Percentiles rank a stretch among this genome's conserved stretches.
Evolutionary conservation across 2,329 filamentous ascomycete genomes (phyloP).

Genomic region (Emmonsia crescens): DNA sequence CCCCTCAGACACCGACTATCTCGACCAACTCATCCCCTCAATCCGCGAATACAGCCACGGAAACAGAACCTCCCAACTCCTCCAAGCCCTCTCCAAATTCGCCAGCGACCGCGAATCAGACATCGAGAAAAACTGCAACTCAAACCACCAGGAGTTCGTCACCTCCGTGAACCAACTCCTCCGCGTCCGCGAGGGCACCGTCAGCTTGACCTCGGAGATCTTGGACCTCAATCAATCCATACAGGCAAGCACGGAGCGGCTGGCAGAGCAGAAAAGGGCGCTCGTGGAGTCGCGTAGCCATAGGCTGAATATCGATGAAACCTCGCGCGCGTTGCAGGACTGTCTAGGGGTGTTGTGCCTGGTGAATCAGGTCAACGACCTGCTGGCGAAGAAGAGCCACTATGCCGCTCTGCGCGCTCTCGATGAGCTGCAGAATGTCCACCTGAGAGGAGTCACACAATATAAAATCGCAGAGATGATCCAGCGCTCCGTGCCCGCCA

Average conservation of each 20-base stretch:
- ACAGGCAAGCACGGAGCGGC: conserved; percentile 83
- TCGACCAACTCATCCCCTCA: conserved; percentile 89
- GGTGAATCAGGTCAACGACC: conserved; percentile 87
- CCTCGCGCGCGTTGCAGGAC: conserved; percentile 75
- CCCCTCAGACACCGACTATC: conserved; percentile 81
- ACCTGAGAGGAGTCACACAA: conserved; percentile 85
- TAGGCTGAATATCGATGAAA: conserved; percentile 91
- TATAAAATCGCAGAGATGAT: conserved; percentile 94
- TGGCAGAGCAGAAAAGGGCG: conserved; percentile 88
- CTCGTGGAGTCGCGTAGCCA: conserved; percentile 86
- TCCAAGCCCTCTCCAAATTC: conserved; percentile 69
- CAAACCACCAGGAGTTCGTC: conserved; percentile 94
- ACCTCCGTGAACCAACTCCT: conserved; percentile 90
- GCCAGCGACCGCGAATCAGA: conserved; percentile 78
- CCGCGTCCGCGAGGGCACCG: conserved; percentile 79
- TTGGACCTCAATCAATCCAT: conserved; percentile 88
- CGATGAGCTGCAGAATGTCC: conserved; percentile 92
- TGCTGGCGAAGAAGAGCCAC: conserved; percentile 86
- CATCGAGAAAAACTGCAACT: conserved; percentile 88
- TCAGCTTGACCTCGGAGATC: conserved; percentile 80
- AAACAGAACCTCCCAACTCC: conserved; percentile 60
- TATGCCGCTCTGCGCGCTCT: conserved; percentile 89
- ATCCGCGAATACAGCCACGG: conserved; percentile 79
- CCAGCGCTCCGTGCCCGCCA: conserved; percentile 86
- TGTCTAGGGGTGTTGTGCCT: conserved; percentile 85